Evolutionary conservation across 176 grass and related monocot species (phyloP).

Genomic region (Aegilops longissima): DNA sequence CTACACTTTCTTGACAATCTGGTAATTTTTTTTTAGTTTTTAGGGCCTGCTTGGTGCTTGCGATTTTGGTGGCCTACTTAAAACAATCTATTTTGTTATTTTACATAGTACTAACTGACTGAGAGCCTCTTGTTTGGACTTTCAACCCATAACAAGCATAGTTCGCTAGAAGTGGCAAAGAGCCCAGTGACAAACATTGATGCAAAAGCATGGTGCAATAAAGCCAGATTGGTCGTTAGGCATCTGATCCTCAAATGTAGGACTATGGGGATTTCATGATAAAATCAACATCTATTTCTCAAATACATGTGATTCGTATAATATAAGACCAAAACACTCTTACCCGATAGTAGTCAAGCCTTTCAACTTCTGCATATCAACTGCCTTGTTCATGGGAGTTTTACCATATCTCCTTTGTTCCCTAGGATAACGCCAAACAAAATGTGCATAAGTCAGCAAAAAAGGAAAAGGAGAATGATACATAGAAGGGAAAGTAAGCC

Average conservation of each 20-base stretch:
- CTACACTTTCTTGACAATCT: not conserved
- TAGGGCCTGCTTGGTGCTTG: not conserved
- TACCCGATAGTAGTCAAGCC: slow-evolving; percentile 79
- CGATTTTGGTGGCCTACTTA: not conserved
- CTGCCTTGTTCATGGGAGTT: slow-evolving; percentile 76
- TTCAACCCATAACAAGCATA: not conserved
- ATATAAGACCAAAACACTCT: slow-evolving; percentile 17
- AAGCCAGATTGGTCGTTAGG: not conserved
- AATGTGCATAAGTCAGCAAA: slow-evolving; percentile 21
- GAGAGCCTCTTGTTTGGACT: not conserved
- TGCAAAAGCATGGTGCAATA: slow-evolving; percentile 6
- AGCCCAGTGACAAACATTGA: not conserved
- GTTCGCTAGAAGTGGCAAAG: not conserved
- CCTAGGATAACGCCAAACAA: slow-evolving; percentile 31
- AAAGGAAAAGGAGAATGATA: not conserved
- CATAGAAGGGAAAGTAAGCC: not conserved
- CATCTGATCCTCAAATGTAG: slow-evolving; percentile 14
- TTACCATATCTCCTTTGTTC: slow-evolving; percentile 78
- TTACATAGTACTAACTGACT: slow-evolving; percentile 17
- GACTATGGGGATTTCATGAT: not conserved
- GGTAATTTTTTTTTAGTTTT: not conserved
- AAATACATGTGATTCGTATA: not conserved
- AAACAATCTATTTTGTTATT: not conserved
- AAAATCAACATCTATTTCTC: not conserved
- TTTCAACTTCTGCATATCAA: slow-evolving; percentile 80